Base-by-base conservation (phyloP, 2,329 filamentous ascomycete species). In the Coniochaeta sp. region DNA sequence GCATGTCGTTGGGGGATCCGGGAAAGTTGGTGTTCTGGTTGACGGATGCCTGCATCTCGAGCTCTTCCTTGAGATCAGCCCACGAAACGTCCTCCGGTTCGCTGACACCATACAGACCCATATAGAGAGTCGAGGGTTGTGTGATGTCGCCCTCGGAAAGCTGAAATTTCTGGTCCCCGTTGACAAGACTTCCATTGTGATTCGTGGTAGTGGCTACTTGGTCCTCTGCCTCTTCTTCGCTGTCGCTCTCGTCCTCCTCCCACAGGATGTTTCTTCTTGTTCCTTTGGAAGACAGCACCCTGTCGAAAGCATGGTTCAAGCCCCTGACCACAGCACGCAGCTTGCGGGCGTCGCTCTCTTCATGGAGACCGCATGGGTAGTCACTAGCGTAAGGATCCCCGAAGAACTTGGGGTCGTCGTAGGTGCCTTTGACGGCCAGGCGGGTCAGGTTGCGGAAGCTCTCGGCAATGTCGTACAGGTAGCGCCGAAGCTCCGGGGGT, bases 11-110 rank as follows among this genome's bases (percentile, higher is more conserved):
- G 0, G 71, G 66, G 0, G 68, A 68, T 0, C 75, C 75, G 0
- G 76, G 74, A 22, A 79, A 73, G 55, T 78, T 75, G 1, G 61
- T 69, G 1, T 77, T 77, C 59, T 75, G 75, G 36, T 77, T 77
- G 0, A 60, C 63, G 0, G 72, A 69, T 1, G 73, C 74, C 7
- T 72, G 62, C 2, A 44, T 58, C 61, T 75, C 66, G 0, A 79
- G 64, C 8, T 75, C 64, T n/a, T 57, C 24, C 8, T 58, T 54
- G 50, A 76, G 0, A 55, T 54, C n/a, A 26, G 50, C 50, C 17
- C 26, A 26, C 17, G 50, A 30, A 26, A 19, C 26, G 24, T 10
- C n/a, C 50, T 54, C 50, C 24, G 50, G 50, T 7, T 54, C 17
- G 16, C 10, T 10, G 10, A 32, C 30, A 32, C 30, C 30, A 32